Evolutionary conservation across 2,329 filamentous ascomycete genomes (phyloP).

Genomic region (Teratosphaeria gauchensis): DNA sequence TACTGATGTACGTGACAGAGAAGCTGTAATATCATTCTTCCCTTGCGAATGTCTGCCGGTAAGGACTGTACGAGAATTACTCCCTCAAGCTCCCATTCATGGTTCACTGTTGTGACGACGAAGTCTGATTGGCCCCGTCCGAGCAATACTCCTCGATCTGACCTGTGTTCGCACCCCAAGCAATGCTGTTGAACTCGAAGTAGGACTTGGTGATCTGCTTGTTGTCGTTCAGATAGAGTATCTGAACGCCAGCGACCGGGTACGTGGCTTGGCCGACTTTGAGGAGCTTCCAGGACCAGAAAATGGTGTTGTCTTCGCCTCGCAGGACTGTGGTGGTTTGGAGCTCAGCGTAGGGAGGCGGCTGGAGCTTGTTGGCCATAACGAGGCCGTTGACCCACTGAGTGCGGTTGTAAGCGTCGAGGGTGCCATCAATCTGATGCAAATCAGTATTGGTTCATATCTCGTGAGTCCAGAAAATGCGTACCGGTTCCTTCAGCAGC

Average conservation of each 20-base stretch:
- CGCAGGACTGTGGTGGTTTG: not conserved
- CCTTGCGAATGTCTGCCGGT: too few species aligned
- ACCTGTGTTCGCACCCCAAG: conserved; percentile 3
- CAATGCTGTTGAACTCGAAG: conserved; percentile 10
- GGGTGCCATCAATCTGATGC: not conserved
- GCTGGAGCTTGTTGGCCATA: not conserved
- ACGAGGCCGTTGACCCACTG: not conserved
- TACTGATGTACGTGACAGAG: too few species aligned
- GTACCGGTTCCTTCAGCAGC: not conserved
- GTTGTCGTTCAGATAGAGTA: conserved; percentile 2
- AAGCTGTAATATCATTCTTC: too few species aligned
- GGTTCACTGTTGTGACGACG: too few species aligned
- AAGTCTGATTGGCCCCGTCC: not conserved
- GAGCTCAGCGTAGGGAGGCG: not conserved
- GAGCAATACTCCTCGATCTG: not conserved
- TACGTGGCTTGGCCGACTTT: not conserved
- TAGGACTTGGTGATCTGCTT: conserved; percentile 3
- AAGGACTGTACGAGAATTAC: too few species aligned
- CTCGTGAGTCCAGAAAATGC: not conserved
- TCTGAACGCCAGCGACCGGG: conserved; percentile 5
- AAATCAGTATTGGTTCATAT: not conserved
- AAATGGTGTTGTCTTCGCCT: not conserved
- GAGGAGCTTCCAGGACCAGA: not conserved
- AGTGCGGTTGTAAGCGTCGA: not conserved
- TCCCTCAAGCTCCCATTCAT: too few species aligned